Percentiles rank a stretch among this genome's conserved stretches.
Conservation (phyloP, 2,329 filamentous ascomycete genomes). For the Apiospora phragmitis region DNA sequence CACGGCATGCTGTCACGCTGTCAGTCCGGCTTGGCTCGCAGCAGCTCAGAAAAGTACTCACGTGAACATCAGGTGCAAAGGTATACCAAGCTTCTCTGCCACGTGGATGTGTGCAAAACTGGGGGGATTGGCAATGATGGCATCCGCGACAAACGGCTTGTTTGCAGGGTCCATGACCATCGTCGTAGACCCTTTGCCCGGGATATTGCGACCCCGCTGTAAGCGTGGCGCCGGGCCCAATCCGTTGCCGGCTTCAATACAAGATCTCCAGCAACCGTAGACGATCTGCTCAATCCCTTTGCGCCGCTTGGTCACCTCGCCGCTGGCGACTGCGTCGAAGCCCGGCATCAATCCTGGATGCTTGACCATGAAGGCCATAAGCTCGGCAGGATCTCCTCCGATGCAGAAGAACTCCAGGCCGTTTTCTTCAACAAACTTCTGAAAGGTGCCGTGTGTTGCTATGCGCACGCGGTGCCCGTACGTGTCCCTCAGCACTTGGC, state of each 20-base stretch:
- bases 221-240: constrained; percentile 42
- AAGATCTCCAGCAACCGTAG: constrained; percentile 72
- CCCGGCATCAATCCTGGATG: constrained; percentile 74
- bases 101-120: constrained; percentile 67
- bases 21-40: constrained; percentile 4
- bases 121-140: constrained; percentile 58
- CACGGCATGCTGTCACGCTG: constrained; percentile 67
- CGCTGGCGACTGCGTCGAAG: constrained; percentile 64
- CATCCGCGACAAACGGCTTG: constrained; percentile 34
- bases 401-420: constrained; percentile 59
- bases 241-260: constrained; percentile 69
- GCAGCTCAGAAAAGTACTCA: constrained; percentile 17
- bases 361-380: constrained; percentile 69
- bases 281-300: constrained; percentile 69
- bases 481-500: constrained; percentile 45
- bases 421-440: constrained; percentile 51
- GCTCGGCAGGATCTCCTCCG: constrained; percentile 54
- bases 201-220: constrained; percentile 29
- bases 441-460: constrained; percentile 56
- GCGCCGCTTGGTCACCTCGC: constrained; percentile 66
- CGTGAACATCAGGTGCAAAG: constrained; percentile 76
- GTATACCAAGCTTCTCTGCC: constrained; percentile 64
- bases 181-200: constrained; percentile 15
- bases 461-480: constrained; percentile 57
- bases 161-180: constrained; percentile 20